Base-by-base conservation (phyloP, 1,139 yeast species). In the Candida sanyaensis region DNA sequence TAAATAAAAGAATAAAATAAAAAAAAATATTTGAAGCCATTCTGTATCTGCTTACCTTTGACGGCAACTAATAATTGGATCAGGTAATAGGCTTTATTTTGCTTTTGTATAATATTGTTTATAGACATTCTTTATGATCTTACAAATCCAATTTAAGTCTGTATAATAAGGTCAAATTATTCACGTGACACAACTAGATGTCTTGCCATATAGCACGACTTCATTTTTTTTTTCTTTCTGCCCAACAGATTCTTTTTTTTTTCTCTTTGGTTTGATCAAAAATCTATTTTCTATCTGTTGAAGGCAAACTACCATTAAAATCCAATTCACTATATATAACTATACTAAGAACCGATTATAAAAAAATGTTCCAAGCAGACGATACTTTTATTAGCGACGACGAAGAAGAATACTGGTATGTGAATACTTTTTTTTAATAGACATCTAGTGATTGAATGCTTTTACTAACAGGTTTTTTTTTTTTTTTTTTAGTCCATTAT, bases 321-420 rank as follows among this genome's bases (percentile, higher is more conserved):
- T n/a, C 4, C 12, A 30, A 12, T 21, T 31, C 11, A 26, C 31
- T 12, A 23, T 40, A 23, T n/a, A 40, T 23, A 40, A 7, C 23
- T 17, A 23, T 40, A 30, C 11, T 17, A 10, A 30, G 12, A 28
- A 17, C 26, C 42, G 17, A 9, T 53, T 55, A 29, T 7, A 23
- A 28, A 29, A 47, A 24, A 4, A 55, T 56, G 56, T 46, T 56
- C 37, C 53, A 51, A 23, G 48, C 56, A 45, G 79, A 75, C 65
- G 80, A 75, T 55, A 66, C 75, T 48, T 85, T 85, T 59, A 79
- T 85, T 53, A 83, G 90, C 47, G 93, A 87, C 56, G 93, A 87
- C 52, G 95, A 86, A 59, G 95, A 86, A 59, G 96, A 88, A 57
- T 77, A 78, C 57, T 87, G 88, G 81, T 78, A 72, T 55, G 81